A percentile compares a stretch with the other conserved stretches of the same genome.
Conservation (phyloP, 2,329 filamentous ascomycete genomes). For the Calonectria henricotiae region DNA sequence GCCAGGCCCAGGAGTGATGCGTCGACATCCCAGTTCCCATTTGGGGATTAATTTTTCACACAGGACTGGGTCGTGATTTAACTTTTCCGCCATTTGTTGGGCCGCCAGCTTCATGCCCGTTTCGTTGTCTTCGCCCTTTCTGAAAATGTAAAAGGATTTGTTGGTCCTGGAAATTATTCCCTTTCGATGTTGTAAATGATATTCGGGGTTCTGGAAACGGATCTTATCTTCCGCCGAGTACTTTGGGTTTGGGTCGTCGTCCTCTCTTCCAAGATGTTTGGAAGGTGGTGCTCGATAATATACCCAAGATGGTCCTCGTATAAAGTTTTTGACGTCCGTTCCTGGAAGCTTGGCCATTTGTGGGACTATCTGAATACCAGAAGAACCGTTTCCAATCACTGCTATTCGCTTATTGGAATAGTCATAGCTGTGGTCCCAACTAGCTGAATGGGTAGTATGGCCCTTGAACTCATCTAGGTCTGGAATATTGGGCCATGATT, state of each 20-base stretch:
- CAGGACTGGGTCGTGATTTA: conserved; percentile 44
- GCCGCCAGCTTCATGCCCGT: conserved; percentile 46
- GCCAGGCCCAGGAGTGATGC: conserved; percentile 46
- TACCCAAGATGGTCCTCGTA: conserved; percentile 57
- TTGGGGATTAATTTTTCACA: conserved; percentile 47
- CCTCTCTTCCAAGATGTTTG: conserved; percentile 52
- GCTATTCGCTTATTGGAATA: conserved; percentile 47
- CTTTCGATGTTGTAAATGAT: conserved; percentile 68
- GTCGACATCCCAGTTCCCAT: conserved; percentile 46
- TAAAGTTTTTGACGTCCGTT: conserved; percentile 55
- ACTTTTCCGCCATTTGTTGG: conserved; percentile 47
- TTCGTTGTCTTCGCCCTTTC: conserved; percentile 47
- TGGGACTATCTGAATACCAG: conserved; percentile 46
- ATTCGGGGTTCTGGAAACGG: conserved; percentile 68
- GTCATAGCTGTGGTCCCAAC: conserved; percentile 45
- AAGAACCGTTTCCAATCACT: conserved; percentile 47
- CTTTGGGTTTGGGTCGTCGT: conserved; percentile 52
- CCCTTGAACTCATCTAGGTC: conserved; percentile 46
- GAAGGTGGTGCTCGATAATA: conserved; percentile 57
- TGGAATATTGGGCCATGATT: conserved; percentile 46
- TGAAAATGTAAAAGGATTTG: conserved; percentile 58
- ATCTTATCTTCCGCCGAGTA: conserved; percentile 62
- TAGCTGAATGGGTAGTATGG: conserved; percentile 44
- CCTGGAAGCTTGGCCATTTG: conserved; percentile 52
- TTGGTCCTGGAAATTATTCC: conserved; percentile 51